Base-by-base conservation (phyloP, 2,329 filamentous ascomycete genomes). In the Fusarium sp. region DNA sequence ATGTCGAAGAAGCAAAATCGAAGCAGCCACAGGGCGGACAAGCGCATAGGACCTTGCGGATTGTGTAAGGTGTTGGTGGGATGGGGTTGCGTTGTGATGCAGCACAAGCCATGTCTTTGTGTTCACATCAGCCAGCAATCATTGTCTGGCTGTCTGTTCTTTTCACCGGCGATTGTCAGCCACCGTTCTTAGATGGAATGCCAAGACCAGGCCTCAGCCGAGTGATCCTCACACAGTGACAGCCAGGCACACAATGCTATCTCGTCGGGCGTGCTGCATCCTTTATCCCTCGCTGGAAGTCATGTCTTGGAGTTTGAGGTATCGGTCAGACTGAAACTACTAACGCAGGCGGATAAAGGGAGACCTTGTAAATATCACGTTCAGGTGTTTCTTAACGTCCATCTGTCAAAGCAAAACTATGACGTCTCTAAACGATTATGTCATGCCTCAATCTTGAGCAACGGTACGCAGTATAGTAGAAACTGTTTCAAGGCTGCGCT, bases 81-180 rank as follows among this genome's bases (percentile, higher is more conserved):
- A 70, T 71, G 60, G 38, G 34, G 57, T 68, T 68, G 50, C 51
- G 62, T 61, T 55, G 57, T 71, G 70, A 72, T 73, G 70, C 58
- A 68, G 62, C 58, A 64, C 58, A 59, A 47, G 56, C 59, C 42
- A 56, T 71, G 67, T 71, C 59, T 70, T 70, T 49, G 59, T 72
- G 49, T 55, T 59, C 60, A 65, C 64, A 53, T 42, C 57, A 66
- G 22, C 34, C 60, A 52, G 45, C 51, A 52, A 55, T 59, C 49
- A 55, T 42, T 51, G 22, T 42, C 25, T 53, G 32, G 24, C 30
- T 42, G 34, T 27, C 50, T 53, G 24, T 34, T 53, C 50, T 14
- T 29, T 25, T 46, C 32, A 30, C 38, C 24, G 46, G 34, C 38
- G 34, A 29, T 45, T 30, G 20, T 49, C 38, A 67, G 53, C 59